Evolutionary conservation across 169 alveolate species (phyloP).

Genomic region (Cryptosporidium ryanae): DNA sequence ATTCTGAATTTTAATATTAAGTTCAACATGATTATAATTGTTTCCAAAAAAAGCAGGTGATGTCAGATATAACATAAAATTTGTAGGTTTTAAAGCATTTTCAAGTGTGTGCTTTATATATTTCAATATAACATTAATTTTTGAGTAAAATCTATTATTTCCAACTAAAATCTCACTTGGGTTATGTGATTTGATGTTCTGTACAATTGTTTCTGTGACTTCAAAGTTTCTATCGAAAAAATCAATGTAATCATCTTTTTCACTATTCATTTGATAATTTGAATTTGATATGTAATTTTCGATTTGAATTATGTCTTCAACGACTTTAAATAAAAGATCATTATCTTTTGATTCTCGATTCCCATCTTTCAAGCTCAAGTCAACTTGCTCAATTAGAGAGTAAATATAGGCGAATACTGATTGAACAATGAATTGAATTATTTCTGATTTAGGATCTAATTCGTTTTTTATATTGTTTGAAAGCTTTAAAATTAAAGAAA

Average conservation of each 20-base stretch:
- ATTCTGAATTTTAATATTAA: not conserved
- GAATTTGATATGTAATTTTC: slow-evolving; percentile 61
- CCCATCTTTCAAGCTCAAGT: not conserved
- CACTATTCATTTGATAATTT: slow-evolving; percentile 51
- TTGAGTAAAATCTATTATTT: slow-evolving; percentile 54
- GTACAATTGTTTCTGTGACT: slow-evolving; percentile 38
- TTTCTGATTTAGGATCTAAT: slow-evolving; percentile 28
- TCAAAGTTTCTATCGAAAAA: slow-evolving; percentile 44
- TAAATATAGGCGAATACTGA: slow-evolving; percentile 45
- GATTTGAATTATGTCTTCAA: slow-evolving; percentile 24
- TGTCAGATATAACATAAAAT: slow-evolving; percentile 21
- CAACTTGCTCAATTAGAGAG: slow-evolving; percentile 32
- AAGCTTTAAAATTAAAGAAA: slow-evolving; percentile 31
- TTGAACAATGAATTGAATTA: slow-evolving; percentile 65
- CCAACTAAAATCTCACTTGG: slow-evolving; percentile 69
- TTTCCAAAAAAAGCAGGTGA: slow-evolving; percentile 15
- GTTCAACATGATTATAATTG: not conserved
- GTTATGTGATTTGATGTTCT: slow-evolving; percentile 47
- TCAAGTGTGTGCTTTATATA: slow-evolving; percentile 43
- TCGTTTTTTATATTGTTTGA: slow-evolving; percentile 17
- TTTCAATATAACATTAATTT: slow-evolving; percentile 11
- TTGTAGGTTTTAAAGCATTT: slow-evolving; percentile 40
- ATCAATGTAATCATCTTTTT: slow-evolving; percentile 34
- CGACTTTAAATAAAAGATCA: slow-evolving; percentile 5
- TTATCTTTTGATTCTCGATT: not conserved